Evolutionary conservation across 768 basidiomycete species (phyloP), one percentile per base, ranked within the genome.

Genomic region (Boletus rex-veris): DNA sequence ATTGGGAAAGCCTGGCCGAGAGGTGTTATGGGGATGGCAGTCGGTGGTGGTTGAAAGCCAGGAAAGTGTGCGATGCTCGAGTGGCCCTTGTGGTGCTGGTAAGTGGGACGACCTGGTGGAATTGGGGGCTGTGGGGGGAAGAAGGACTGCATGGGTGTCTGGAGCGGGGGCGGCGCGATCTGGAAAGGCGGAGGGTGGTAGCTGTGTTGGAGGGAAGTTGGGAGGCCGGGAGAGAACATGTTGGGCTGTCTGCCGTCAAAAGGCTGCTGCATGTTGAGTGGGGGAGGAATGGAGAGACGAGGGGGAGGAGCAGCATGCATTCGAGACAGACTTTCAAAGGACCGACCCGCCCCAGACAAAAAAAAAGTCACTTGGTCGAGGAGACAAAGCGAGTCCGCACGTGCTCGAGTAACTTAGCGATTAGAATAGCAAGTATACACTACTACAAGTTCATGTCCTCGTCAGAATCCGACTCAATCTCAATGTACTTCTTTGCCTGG

Each of bases 111-210:
- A 43, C 68, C 74, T 2, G 83, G 83, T 1, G 77, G 75, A 26
- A 70, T 73, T 24, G 80, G 79, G 6, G 77, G 78, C 35, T 74
- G 77, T 1, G 71, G 74, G 33, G 74, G 72, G 56, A 87, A 88
- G 71, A 84, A 86, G 21, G 80, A 67, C 64, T 90, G 88, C 75
- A 90, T 83, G 42, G 88, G 88, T 5, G 86, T 88, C 65, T 86
- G 88, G 47, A 88, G 71, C 45, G 80, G 59, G 52, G 72, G 66
- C 38, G 54, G 77, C 52, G 61, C 70, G 57, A 75, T 69, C 33
- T 80, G 80, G 57, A 79, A 81, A 0, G 77, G 67, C 3, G 77
- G 67, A 0, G 84, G 81, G 57, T 81, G 83, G 70, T 81, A 84
- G 40, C 77, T 71, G 24, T 79, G 79, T 60, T 82, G 82, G 21